Conservation (phyloP, 805 yeast genomes). For the Suhomyces sp. region DNA sequence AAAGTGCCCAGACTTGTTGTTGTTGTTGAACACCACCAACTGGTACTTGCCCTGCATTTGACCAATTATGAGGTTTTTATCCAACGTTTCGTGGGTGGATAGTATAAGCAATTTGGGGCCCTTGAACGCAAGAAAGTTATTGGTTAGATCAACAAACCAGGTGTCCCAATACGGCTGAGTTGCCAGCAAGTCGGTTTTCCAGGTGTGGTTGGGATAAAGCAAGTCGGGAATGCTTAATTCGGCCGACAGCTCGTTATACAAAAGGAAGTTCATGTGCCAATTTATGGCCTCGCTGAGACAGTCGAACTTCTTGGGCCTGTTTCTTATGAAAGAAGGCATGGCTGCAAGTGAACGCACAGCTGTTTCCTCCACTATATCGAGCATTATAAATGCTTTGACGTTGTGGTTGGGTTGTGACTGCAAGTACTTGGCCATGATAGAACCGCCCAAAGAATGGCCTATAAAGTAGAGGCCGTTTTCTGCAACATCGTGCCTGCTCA, state of each 20-base stretch:
- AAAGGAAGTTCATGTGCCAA: constrained; percentile 69
- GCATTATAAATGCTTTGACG: constrained; percentile 67
- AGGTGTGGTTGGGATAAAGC: constrained; percentile 37
- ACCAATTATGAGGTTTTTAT: constrained; percentile 82
- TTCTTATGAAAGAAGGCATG: constrained; percentile 64
- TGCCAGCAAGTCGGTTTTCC: constrained; percentile 62
- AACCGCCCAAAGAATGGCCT: constrained; percentile 94
- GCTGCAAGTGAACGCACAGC: constrained; percentile 67
- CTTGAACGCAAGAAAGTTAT: constrained; percentile 38
- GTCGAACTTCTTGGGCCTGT: constrained; percentile 62
- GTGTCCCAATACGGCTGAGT: constrained; percentile 72
- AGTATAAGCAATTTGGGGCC: constrained; percentile 67
- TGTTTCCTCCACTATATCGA: constrained; percentile 94
- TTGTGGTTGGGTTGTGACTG: constrained; percentile 19
- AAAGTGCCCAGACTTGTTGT: constrained; percentile 70
- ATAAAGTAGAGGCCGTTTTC: constrained; percentile 50
- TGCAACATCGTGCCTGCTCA: constrained; percentile 8
- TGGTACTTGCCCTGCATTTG: constrained; percentile 99
- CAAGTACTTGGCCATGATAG: constrained; percentile 62
- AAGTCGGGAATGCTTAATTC: constrained; percentile 73
- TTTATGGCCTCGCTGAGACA: constrained; percentile 60
- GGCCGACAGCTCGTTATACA: constrained; percentile 63
- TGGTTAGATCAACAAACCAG: constrained; percentile 78
- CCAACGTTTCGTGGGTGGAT: constrained; percentile 88
- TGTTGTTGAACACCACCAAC: constrained; percentile 68